Evolutionary conservation across 2,329 filamentous ascomycete genomes (phyloP), one percentile per base, ranked within the genome.

Genomic region (Colletotrichum sidae): DNA sequence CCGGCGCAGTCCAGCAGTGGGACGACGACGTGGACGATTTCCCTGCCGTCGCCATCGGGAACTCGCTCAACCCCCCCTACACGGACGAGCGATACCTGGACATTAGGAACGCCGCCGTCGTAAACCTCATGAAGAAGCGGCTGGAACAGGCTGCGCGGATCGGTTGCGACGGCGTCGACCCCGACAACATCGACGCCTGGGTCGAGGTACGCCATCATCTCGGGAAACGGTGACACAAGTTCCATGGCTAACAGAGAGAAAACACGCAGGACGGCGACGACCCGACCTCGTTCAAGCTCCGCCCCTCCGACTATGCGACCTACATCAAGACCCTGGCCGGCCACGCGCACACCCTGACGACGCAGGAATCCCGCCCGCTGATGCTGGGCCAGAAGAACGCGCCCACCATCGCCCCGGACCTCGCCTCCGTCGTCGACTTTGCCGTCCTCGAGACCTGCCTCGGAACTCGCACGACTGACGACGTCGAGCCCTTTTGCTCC

Each of bases 361-460:
- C 70, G 51, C 54, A 61, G 5, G 70, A 70, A 25, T 62, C 70
- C 34, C 38, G 60, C 11, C 49, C 65, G 8, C 70, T 77, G 12
- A 71, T 76, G 33, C 65, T 77, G 33, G 74, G 75, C n/a, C 75
- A 77, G 53, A 77, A 77, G 70, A 77, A 77, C 54, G 74, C 74
- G 8, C 69, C 70, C 3, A 69, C 72, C 34, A 71, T 76, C 39
- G 71, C 74, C 17, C 34, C 65, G 2, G 55, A 69, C 34, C 70
- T 77, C 4, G 68, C 70, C 34, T 67, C 63, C 33, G 55, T 60
- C n/a, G 70, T 76, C 17, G 75, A 77, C 65, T 77, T 77, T 63
- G 75, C 74, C 37, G 69, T 80, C 65, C 68, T 80, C 70, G 68
- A 81, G 67, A 70, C 78, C 69, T 81, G 73, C 62, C 58, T 68